Conservation (phyloP, 345 rosid genomes). For the Eucalyptus erythrocorys region DNA sequence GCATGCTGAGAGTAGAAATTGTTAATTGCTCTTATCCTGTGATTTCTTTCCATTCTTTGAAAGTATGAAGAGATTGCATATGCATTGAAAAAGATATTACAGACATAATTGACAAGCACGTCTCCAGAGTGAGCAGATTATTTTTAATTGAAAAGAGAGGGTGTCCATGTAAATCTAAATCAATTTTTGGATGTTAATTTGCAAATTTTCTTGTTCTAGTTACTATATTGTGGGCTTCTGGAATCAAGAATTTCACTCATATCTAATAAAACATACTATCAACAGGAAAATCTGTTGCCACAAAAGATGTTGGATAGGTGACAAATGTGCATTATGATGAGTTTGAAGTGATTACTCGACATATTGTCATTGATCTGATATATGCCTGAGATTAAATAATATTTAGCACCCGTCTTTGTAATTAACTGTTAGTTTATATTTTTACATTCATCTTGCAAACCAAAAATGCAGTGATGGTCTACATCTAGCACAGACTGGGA, state of each 20-base stretch:
- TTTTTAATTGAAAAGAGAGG: not conserved
- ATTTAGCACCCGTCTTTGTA: not conserved
- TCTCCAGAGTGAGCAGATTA: not conserved
- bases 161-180: not conserved
- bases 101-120: not conserved
- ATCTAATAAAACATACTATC: not conserved
- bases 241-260: not conserved
- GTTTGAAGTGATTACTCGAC: not conserved
- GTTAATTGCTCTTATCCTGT: not conserved
- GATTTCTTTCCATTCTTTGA: not conserved
- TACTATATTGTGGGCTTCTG: not conserved
- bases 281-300: not conserved
- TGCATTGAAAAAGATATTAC: not conserved
- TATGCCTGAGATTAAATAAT: not conserved
- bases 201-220: not conserved
- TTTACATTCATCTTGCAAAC: not conserved
- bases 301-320: not conserved
- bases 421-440: not conserved
- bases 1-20: not conserved
- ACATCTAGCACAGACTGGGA: constrained; percentile 51
- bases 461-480: constrained; percentile 60
- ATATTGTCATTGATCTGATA: not conserved
- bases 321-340: not conserved
- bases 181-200: not conserved
- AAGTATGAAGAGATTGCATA: not conserved